Evolutionary conservation across 2,329 filamentous ascomycete genomes (phyloP).

Genomic region (Scedosporium boydii): DNA sequence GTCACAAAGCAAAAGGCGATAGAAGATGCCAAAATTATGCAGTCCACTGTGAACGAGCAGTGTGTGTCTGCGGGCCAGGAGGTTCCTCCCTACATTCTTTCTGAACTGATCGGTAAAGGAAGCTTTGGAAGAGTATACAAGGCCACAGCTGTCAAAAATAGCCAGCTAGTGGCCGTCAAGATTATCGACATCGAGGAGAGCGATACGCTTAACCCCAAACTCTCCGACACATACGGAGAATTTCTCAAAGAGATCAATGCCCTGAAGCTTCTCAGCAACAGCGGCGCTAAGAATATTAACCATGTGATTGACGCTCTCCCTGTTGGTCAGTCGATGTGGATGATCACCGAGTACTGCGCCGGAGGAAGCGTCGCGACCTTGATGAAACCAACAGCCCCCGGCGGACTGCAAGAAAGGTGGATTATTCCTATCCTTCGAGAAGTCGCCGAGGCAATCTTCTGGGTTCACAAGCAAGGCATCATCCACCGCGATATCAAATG

Average conservation of each 20-base stretch:
- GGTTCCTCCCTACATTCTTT: constrained; percentile 51
- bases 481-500: constrained; percentile 45
- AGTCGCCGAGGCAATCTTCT: constrained; percentile 36
- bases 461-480: constrained; percentile 40
- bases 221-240: constrained; percentile 40
- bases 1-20: constrained; percentile 49
- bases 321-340: constrained; percentile 56
- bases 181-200: constrained; percentile 68
- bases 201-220: constrained; percentile 50
- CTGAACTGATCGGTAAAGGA: constrained; percentile 58
- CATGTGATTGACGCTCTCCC: constrained; percentile 55
- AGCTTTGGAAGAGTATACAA: constrained; percentile 60
- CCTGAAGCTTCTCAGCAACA: constrained; percentile 51
- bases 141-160: constrained; percentile 26
- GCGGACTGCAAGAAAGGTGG: constrained; percentile 39
- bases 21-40: constrained; percentile 63
- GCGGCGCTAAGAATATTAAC: constrained; percentile 54
- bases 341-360: constrained; percentile 59
- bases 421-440: constrained; percentile 42
- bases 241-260: constrained; percentile 41
- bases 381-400: constrained; percentile 37
- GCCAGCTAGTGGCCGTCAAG: constrained; percentile 54
- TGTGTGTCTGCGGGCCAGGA: constrained; percentile 50
- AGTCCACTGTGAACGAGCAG: constrained; percentile 51
- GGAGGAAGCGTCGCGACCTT: constrained; percentile 55